Conservation (phyloP, 23 red algal species). For the Cyanidiococcus yangmingshanensis region DNA sequence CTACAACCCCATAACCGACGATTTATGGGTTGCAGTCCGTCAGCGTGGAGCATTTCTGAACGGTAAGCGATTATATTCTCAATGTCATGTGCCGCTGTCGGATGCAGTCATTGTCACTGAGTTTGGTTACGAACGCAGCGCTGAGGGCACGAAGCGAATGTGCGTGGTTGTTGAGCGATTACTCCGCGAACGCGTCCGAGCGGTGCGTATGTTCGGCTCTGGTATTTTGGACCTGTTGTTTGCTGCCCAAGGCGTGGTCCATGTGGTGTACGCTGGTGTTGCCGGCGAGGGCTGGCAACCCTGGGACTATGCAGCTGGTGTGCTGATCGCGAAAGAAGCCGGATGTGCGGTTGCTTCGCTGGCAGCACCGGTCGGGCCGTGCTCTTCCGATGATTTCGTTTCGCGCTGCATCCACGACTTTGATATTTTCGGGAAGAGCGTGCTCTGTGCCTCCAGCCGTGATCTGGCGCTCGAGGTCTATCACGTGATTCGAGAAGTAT, state of each 20-base stretch:
- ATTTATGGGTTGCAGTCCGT: constrained; percentile 40
- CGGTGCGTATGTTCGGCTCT: constrained; percentile 48
- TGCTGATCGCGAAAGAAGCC: constrained; percentile 54
- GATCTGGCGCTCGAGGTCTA: neutral
- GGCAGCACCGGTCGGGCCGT: neutral
- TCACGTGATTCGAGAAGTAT: neutral
- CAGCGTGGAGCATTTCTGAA: constrained; percentile 28
- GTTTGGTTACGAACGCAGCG: constrained; percentile 43
- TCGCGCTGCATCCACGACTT: neutral
- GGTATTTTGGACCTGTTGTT: constrained; percentile 49
- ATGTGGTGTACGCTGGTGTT: constrained; percentile 42
- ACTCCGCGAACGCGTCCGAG: constrained; percentile 29
- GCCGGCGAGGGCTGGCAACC: constrained; percentile 39
- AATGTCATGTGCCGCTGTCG: neutral
- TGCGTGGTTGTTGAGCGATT: constrained; percentile 14
- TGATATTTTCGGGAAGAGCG: constrained; percentile 14
- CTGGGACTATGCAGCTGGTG: constrained; percentile 77
- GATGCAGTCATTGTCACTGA: constrained; percentile 52
- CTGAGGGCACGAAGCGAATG: constrained; percentile 27
- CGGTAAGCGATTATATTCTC: constrained; percentile 22
- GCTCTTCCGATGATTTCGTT: neutral
- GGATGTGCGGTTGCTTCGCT: constrained; percentile 38
- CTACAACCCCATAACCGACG: constrained; percentile 44
- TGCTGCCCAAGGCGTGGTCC: constrained; percentile 46
- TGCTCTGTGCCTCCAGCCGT: constrained; percentile 10